Percentiles rank a stretch among this genome's conserved stretches.
phyloP scores from a whole-genome alignment of 371 early-diverging fungal species.

The Mucor indicus region DNA sequence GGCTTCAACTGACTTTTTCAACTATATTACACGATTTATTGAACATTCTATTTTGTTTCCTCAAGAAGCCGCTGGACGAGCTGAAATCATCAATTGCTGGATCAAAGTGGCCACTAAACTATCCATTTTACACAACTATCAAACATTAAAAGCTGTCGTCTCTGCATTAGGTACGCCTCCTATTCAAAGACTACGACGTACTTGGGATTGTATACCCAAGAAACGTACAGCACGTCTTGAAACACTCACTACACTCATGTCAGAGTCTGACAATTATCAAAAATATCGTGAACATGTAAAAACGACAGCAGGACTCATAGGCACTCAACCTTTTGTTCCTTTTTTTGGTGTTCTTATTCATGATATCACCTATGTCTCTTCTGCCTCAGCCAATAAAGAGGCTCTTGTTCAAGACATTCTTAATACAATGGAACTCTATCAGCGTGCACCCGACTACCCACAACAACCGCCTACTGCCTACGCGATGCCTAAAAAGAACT shows the following conservation, averaged over 20 bases:
- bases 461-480: conserved; percentile 31
- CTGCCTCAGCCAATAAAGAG: conserved; percentile 51
- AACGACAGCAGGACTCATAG: not conserved
- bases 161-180: conserved; percentile 70
- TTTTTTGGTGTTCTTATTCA: conserved; percentile 75
- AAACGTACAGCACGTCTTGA: conserved; percentile 55
- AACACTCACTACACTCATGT: conserved; percentile 50
- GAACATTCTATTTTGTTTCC: conserved; percentile 67
- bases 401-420: conserved; percentile 41
- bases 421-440: conserved; percentile 42
- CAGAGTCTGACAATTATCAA: conserved; percentile 65
- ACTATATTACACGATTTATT: conserved; percentile 67
- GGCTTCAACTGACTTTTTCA: conserved; percentile 77
- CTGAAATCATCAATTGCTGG: conserved; percentile 62
- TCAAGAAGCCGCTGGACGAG: conserved; percentile 50
- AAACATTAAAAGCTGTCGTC: conserved; percentile 66
- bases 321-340: conserved; percentile 58
- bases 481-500: conserved; percentile 39
- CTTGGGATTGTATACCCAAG: conserved; percentile 72
- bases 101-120: conserved; percentile 62
- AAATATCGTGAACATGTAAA: conserved; percentile 57
- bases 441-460: conserved; percentile 53
- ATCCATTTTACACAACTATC: conserved; percentile 60
- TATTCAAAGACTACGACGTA: conserved; percentile 61
- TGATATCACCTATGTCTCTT: conserved; percentile 70